Conservation (phyloP, 495 filamentous ascomycete species). For the Talaromyces trachyspermus region DNA sequence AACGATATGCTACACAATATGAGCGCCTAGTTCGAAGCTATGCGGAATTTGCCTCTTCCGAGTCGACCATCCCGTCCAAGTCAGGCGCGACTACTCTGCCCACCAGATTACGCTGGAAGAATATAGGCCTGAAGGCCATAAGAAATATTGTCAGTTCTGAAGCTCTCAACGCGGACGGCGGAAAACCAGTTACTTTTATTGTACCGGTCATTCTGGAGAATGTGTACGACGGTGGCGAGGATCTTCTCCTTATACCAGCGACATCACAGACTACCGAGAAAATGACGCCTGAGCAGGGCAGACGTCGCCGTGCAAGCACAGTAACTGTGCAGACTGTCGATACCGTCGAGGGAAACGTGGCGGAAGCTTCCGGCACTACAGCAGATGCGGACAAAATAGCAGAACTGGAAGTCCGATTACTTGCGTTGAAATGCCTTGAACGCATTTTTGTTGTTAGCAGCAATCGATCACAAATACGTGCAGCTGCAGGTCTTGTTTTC, state of each 20-base stretch:
- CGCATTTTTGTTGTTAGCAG: slow-evolving; percentile 66
- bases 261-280: slow-evolving; percentile 58
- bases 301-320: slow-evolving; percentile 64
- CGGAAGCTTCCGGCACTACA: slow-evolving; percentile 62
- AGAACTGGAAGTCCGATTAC: slow-evolving; percentile 75
- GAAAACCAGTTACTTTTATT: slow-evolving; percentile 63
- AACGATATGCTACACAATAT: slow-evolving; percentile 75
- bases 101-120: slow-evolving; percentile 76
- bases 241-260: slow-evolving; percentile 52
- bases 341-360: slow-evolving; percentile 57
- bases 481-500: slow-evolving; percentile 61
- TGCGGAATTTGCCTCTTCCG: slow-evolving; percentile 60
- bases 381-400: slow-evolving; percentile 79
- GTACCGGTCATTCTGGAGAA: slow-evolving; percentile 80
- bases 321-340: slow-evolving; percentile 70
- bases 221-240: slow-evolving; percentile 67
- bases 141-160: slow-evolving; percentile 72
- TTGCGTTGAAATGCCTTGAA: slow-evolving; percentile 75
- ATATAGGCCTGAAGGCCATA: slow-evolving; percentile 71
- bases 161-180: slow-evolving; percentile 62
- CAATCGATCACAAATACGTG: slow-evolving; percentile 67
- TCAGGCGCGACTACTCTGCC: slow-evolving; percentile 51
- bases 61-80: slow-evolving; percentile 24
- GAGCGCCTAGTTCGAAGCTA: slow-evolving; percentile 70
- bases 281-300: slow-evolving; percentile 48